Conservation (phyloP, 2,329 filamentous ascomycete species). For the Graphilbum ipis-grandicollis region DNA sequence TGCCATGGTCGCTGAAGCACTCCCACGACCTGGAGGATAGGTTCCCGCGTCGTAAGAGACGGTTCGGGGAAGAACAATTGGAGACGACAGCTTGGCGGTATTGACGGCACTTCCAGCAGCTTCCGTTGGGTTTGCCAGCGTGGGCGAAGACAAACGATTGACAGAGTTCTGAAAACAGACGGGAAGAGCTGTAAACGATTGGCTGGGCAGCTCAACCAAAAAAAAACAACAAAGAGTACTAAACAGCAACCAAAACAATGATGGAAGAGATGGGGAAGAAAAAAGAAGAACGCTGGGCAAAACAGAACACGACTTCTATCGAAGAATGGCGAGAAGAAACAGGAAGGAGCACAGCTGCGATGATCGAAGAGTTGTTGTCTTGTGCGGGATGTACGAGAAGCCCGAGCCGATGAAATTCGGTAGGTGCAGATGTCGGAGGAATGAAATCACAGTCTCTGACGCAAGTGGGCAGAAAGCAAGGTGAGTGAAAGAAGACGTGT, state of each 20-base stretch:
- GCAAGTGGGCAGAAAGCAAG: neutral
- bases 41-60: slow-evolving; percentile 80
- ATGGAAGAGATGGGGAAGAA: too few species aligned
- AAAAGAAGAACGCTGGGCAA: too few species aligned
- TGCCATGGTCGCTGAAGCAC: slow-evolving; percentile 28
- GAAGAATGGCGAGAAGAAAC: too few species aligned
- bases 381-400: neutral
- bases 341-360: neutral
- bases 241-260: too few species aligned
- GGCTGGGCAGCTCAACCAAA: too few species aligned
- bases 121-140: neutral
- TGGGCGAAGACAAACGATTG: neutral
- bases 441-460: neutral
- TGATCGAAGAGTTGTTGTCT: neutral
- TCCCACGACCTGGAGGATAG: slow-evolving; percentile 48
- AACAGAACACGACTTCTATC: too few species aligned
- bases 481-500: slow-evolving; percentile 7
- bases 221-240: too few species aligned
- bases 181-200: too few species aligned
- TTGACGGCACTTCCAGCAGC: neutral
- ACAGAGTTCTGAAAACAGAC: too few species aligned
- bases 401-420: neutral
- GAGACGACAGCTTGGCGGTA: slow-evolving; percentile 93
- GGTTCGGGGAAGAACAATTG: slow-evolving; percentile 70
- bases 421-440: neutral